phyloP scores from a whole-genome alignment of 2,329 filamentous ascomycete genomes.

The Huntiella bhutanensis region DNA sequence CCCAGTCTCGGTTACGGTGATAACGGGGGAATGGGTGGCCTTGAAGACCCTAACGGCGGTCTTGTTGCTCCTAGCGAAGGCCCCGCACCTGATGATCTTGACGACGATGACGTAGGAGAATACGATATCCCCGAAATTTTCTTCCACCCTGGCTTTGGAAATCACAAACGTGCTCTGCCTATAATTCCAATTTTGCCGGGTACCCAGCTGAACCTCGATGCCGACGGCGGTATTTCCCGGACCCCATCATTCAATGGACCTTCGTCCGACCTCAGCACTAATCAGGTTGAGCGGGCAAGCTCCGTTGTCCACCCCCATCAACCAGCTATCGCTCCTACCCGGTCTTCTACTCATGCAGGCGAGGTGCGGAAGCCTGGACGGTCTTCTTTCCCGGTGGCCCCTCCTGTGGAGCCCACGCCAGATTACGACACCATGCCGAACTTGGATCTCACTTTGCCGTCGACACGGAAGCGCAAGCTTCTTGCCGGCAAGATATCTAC shows the following conservation, averaged over 20 bases:
- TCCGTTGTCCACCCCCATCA: constrained; percentile 71
- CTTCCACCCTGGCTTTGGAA: constrained; percentile 65
- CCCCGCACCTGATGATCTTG: constrained; percentile 90
- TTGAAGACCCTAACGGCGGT: constrained; percentile 53
- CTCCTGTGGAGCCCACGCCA: neutral
- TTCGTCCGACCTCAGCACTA: neutral
- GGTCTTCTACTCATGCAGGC: constrained; percentile 88
- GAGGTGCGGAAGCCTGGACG: constrained; percentile 33
- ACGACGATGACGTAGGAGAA: constrained; percentile 62
- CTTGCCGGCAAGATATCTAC: constrained; percentile 65
- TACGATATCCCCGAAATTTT: constrained; percentile 53
- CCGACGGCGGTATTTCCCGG: neutral
- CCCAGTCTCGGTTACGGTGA: constrained; percentile 3
- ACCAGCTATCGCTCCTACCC: constrained; percentile 62
- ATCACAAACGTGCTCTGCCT: constrained; percentile 37
- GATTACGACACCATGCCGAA: neutral
- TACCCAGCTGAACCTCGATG: neutral
- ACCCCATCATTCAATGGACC: too few species aligned
- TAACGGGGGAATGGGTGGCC: constrained; percentile 21
- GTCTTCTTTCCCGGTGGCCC: neutral
- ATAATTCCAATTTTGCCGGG: constrained; percentile 32
- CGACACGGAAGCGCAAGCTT: constrained; percentile 64
- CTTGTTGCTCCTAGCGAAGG: constrained; percentile 48
- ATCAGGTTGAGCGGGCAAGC: constrained; percentile 43
- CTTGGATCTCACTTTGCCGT: constrained; percentile 61